Evolutionary conservation across 139 green algal species (phyloP).

Genomic region (Micractinium sp.): DNA sequence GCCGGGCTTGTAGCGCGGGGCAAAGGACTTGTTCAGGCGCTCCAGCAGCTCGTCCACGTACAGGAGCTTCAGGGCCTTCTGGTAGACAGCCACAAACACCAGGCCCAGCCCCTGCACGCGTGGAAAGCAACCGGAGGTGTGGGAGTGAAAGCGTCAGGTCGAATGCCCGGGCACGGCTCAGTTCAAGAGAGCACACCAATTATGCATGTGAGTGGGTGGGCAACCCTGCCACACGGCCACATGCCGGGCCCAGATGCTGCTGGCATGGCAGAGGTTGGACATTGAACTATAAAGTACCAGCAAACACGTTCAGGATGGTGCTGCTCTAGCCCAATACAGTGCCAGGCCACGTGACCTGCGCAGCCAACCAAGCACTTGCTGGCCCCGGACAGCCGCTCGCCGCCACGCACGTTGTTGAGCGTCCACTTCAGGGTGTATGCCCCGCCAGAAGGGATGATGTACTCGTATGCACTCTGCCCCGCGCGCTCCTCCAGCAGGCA

Average conservation of each 20-base stretch:
- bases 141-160: background rate
- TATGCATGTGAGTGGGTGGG: no score
- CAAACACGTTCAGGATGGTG: background rate
- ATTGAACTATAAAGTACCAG: no score
- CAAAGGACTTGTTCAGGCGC: slow-evolving; percentile 69
- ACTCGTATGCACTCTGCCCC: slow-evolving; percentile 81
- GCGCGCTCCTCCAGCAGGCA: slow-evolving; percentile 95
- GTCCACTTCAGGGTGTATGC: slow-evolving; percentile 94
- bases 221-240: no score
- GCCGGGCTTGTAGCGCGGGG: slow-evolving; percentile 7
- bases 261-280: no score
- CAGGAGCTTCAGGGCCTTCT: slow-evolving; percentile 86
- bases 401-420: slow-evolving; percentile 88
- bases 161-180: background rate
- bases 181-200: no score
- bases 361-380: background rate
- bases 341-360: background rate
- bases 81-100: slow-evolving; percentile 98
- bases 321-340: background rate
- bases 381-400: no score
- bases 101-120: slow-evolving; percentile 83
- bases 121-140: background rate
- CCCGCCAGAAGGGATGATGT: slow-evolving; percentile 68
- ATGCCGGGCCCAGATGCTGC: no score
- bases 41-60: slow-evolving; percentile 91